These are phyloP conservation scores for Hymenoscyphus occultus DNA, from an alignment of 2,329 filamentous ascomycete genomes.

Conservation along the genomic window DNA sequence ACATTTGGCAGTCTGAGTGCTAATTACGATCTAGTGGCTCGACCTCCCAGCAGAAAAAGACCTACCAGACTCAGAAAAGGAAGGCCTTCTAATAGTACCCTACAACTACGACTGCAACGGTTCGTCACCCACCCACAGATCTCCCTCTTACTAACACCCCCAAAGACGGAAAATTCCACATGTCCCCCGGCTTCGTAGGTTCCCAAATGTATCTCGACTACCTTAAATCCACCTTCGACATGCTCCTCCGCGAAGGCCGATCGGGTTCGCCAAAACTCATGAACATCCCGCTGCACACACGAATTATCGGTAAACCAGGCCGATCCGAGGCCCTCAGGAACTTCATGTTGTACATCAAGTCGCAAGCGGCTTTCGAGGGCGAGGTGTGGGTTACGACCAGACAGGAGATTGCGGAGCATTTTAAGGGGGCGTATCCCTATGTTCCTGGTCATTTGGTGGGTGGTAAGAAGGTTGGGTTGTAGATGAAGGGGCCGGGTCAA, in stretches of 20 bases:
- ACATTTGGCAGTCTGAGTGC: no score
- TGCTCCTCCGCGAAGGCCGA: conserved; percentile 44
- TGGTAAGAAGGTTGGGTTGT: neutral
- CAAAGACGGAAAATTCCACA: conserved; percentile 29
- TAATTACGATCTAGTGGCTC: no score
- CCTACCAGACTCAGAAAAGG: no score
- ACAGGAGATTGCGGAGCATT: conserved; percentile 50
- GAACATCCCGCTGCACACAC: conserved; percentile 52
- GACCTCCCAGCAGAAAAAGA: no score
- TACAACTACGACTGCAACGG: no score
- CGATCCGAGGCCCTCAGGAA: conserved; percentile 48
- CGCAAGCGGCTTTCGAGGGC: conserved; percentile 40
- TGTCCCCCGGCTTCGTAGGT: conserved; percentile 25
- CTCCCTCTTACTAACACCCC: neutral
- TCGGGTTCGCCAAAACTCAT: conserved; percentile 51
- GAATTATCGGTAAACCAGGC: conserved; percentile 50
- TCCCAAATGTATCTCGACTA: conserved; percentile 35
- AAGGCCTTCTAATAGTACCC: no score
- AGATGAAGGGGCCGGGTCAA: neutral
- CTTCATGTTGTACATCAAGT: conserved; percentile 50
- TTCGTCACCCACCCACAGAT: no score
- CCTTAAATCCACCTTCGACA: conserved; percentile 51
- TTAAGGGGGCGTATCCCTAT: conserved; percentile 48
- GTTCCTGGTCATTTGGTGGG: conserved; percentile 35
- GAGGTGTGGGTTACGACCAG: conserved; percentile 52